Percentiles rank a stretch among this genome's conserved stretches.
Evolutionary conservation across 495 filamentous ascomycete genomes (phyloP).

Genomic region (Hypoxylon crocopeplum): DNA sequence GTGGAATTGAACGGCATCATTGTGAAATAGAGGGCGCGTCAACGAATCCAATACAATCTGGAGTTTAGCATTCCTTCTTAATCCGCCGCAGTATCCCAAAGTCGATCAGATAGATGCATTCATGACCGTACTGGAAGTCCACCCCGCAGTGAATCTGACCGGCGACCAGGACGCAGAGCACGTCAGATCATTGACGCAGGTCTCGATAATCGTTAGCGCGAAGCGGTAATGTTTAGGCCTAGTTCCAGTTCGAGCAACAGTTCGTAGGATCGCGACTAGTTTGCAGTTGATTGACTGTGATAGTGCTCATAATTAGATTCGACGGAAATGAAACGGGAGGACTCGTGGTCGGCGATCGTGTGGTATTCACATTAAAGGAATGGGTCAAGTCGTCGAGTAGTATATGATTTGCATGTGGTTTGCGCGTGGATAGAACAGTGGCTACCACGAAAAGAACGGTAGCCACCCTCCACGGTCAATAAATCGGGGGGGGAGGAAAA

Average conservation of each 20-base stretch:
- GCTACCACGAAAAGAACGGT: slow-evolving; percentile 27
- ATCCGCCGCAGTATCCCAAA: slow-evolving; percentile 22
- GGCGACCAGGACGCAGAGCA: not conserved
- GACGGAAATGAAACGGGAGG: slow-evolving; percentile 9
- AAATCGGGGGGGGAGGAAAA: slow-evolving; percentile 17
- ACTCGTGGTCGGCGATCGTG: slow-evolving; percentile 14
- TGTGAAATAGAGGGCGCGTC: slow-evolving; percentile 9
- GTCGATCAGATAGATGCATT: slow-evolving; percentile 20
- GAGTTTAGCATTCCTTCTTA: slow-evolving; percentile 26
- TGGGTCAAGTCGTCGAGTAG: slow-evolving; percentile 12
- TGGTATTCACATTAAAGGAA: slow-evolving; percentile 29
- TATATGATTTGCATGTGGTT: slow-evolving; percentile 19
- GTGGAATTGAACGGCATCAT: slow-evolving; percentile 53
- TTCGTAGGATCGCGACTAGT: slow-evolving; percentile 8
- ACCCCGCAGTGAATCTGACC: slow-evolving; percentile 5
- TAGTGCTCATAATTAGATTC: slow-evolving; percentile 24
- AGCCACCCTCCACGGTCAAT: slow-evolving; percentile 28
- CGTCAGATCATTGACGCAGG: slow-evolving; percentile 19
- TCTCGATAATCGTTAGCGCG: not conserved
- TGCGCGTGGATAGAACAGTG: slow-evolving; percentile 25
- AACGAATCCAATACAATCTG: slow-evolving; percentile 12
- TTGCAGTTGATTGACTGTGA: slow-evolving; percentile 3
- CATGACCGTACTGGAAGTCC: slow-evolving; percentile 12
- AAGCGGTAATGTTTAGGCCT: slow-evolving; percentile 4
- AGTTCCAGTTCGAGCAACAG: slow-evolving; percentile 5